Evolutionary conservation across 169 alveolate species (phyloP).

Genomic region (Eimeria brunetti): DNA sequence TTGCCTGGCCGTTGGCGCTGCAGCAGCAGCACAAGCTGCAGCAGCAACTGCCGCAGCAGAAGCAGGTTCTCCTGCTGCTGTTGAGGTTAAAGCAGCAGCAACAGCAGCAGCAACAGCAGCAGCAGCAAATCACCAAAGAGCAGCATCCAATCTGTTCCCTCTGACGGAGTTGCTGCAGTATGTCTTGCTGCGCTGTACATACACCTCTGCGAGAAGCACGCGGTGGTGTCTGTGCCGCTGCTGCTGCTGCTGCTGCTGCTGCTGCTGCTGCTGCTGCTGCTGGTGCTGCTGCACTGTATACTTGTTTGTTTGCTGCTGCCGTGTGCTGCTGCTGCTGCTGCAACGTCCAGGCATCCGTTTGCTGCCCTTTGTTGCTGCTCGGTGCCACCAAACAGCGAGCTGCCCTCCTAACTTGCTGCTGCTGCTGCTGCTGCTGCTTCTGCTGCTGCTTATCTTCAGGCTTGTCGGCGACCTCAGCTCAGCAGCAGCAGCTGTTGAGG

Average conservation of each 20-base stretch:
- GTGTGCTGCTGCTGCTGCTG: background rate
- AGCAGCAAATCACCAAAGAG: background rate
- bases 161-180: conserved; percentile 40
- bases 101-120: conserved; percentile 40
- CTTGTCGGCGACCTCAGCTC: conserved; percentile 42
- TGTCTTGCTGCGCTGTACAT: conserved; percentile 5
- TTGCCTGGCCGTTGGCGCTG: conserved; percentile 34
- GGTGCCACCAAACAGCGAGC: background rate
- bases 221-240: background rate
- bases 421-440: background rate
- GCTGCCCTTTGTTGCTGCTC: background rate
- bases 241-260: conserved; percentile 36
- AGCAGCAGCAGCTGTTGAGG: conserved; percentile 46
- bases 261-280: conserved; percentile 34
- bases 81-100: conserved; percentile 12
- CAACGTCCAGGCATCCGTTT: background rate
- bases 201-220: background rate
- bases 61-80: background rate
- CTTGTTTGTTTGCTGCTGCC: background rate
- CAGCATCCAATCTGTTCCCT: background rate
- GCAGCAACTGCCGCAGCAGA: background rate
- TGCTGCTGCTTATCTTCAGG: conserved; percentile 19
- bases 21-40: conserved; percentile 1
- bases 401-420: background rate
- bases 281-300: background rate